A percentile compares a stretch with the other conserved stretches of the same genome.
Conservation (phyloP, 306 rosid species). For the Ormosia semicastrata region DNA sequence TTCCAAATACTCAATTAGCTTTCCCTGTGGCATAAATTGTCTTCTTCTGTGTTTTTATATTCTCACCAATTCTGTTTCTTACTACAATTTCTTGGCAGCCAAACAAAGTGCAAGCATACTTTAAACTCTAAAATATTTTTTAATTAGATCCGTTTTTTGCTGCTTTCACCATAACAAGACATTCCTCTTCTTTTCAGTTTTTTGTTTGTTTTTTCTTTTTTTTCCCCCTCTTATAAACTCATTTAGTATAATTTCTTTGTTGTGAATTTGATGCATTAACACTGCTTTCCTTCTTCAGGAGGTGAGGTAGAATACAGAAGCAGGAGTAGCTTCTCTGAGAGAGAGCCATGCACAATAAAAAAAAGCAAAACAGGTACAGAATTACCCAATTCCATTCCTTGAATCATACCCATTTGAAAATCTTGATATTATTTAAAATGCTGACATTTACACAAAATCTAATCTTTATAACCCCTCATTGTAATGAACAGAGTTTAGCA, state of each 20-base stretch:
- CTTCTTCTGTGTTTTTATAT: slow-evolving; percentile 4
- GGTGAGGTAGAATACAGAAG: slow-evolving; percentile 72
- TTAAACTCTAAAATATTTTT: slow-evolving; percentile 12
- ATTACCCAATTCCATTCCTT: not conserved
- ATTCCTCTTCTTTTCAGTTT: not conserved
- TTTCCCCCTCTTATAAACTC: not conserved
- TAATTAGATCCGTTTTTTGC: not conserved
- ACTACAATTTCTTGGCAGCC: slow-evolving; percentile 34
- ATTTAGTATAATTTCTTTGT: not conserved
- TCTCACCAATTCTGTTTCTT: not conserved
- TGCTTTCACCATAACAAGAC: not conserved
- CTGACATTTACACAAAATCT: not conserved
- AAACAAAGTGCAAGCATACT: slow-evolving; percentile 25
- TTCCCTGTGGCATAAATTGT: not conserved
- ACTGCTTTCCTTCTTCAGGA: slow-evolving; percentile 55
- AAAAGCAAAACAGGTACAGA: slow-evolving; percentile 94
- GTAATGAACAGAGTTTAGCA: slow-evolving; percentile 73
- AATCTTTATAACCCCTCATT: slow-evolving; percentile 4
- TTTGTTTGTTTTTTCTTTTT: not conserved
- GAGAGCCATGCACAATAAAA: slow-evolving; percentile 86
- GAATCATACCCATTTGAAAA: slow-evolving; percentile 1
- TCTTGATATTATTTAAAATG: not conserved
- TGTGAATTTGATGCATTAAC: slow-evolving; percentile 28
- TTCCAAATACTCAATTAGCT: slow-evolving; percentile 6
- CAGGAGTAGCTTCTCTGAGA: slow-evolving; percentile 92